Evolutionary conservation across 2,329 filamentous ascomycete species (phyloP).

Genomic region (Raffaelea albimanens): DNA sequence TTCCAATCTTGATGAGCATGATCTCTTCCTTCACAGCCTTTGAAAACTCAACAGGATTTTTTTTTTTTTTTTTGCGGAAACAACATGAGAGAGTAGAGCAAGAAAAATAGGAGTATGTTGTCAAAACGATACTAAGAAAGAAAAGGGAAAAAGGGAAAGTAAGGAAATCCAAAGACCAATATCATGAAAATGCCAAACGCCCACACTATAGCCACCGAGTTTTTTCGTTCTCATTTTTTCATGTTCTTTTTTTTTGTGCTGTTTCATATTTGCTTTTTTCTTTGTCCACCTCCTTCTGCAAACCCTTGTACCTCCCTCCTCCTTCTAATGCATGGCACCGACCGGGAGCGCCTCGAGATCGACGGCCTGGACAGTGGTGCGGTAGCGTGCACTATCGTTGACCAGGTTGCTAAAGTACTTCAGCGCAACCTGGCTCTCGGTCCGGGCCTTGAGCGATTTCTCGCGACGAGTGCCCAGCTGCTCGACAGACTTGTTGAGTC

Average conservation of each 20-base stretch:
- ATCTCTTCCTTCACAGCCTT: no score
- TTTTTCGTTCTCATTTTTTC: neutral
- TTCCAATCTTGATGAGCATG: no score
- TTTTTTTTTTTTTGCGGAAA: neutral
- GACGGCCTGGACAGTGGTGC: constrained; percentile 37
- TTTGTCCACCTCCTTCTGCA: neutral
- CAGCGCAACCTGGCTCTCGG: constrained; percentile 74
- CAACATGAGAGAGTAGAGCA: neutral
- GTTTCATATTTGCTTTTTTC: neutral
- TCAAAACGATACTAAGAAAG: neutral
- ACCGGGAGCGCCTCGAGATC: constrained; percentile 35
- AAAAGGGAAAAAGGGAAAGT: neutral
- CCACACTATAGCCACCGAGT: no score
- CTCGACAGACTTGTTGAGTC: constrained; percentile 77
- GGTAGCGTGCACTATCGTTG: constrained; percentile 48
- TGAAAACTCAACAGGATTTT: neutral
- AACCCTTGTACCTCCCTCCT: neutral
- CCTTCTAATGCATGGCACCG: neutral
- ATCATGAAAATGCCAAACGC: no score
- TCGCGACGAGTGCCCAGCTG: constrained; percentile 69
- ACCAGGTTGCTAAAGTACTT: constrained; percentile 89
- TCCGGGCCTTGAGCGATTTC: constrained; percentile 71
- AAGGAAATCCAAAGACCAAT: neutral
- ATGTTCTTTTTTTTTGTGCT: neutral
- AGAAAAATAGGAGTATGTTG: neutral